Evolutionary conservation across 225 moss, liverwort and hornwort species (phyloP), one percentile per base, ranked within the genome.

Genomic region (Lunularia cruciata): DNA sequence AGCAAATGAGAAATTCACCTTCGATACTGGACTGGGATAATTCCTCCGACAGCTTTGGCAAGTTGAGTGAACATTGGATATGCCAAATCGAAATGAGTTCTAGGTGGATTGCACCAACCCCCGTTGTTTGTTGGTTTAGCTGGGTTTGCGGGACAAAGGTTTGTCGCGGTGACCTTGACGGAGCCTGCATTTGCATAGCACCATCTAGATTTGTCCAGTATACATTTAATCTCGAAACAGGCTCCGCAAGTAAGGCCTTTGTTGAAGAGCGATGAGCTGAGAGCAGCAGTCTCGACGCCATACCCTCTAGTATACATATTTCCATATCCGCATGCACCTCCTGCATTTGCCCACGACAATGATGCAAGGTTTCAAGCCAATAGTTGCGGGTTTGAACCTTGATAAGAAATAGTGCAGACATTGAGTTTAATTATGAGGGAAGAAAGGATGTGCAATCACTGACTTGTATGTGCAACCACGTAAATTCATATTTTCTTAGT

Each of bases 21-120:
- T 51, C 78, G 47, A 35, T 51, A 84, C 31, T 66, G 55, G 8
- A 84, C 48, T 0, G 87, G 82, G 57, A 84, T 60, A 33, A 69
- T 70, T 31, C 87, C 84, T 5, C 33, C 79, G 2, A 76, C 69
- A 11, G 4, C 52, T 62, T 84, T 46, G 3, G 87, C 84, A 1
- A 87, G 68, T 5, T 4, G 10, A 1, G 75, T 15, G 20, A 87
- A 87, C 54, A 67, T 73, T 0, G 82, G 78, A 25, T 84, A 71
- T 0, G 82, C 13, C 5, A 87, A 47, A 33, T 87, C 87, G 51
- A 87, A 87, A 57, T 87, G 87, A 3, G 62, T 35, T 32, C 43
- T 52, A 2, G 87, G 87, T 5, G 75, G 75, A 36, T 87, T 77
- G 62, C 87, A 87, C 86, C 86, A 87, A 3, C 86, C 87, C 4